Conservation (phyloP, 495 filamentous ascomycete genomes). For the Hapsidospora chrysogenum region DNA sequence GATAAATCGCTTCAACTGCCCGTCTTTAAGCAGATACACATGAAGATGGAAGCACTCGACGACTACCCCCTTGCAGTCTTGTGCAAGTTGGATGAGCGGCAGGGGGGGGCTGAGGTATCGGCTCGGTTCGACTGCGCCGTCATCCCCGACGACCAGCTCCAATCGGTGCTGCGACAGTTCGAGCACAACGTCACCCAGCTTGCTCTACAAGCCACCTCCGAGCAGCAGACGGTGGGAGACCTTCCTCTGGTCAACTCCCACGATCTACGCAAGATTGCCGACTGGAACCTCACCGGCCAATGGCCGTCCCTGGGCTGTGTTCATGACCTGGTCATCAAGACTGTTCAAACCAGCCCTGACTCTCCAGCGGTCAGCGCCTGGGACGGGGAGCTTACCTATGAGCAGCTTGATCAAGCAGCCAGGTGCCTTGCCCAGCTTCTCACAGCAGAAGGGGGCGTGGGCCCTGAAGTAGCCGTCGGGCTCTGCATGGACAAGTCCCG, state of each 20-base stretch:
- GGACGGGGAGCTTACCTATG: constrained; percentile 44
- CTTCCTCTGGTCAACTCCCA: background rate
- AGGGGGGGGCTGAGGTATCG: background rate
- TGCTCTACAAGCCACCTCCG: background rate
- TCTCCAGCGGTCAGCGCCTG: constrained; percentile 22
- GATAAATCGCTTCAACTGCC: background rate
- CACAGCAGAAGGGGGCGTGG: constrained; percentile 20
- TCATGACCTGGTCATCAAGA: background rate
- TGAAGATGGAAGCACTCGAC: background rate
- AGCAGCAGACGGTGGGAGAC: background rate
- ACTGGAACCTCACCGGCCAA: background rate
- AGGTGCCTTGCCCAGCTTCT: constrained; percentile 29
- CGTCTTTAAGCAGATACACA: background rate
- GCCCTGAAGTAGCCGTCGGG: constrained; percentile 26
- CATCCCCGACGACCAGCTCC: constrained; percentile 6
- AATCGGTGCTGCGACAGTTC: constrained; percentile 7
- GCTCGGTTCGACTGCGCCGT: constrained; percentile 4
- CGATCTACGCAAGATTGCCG: background rate
- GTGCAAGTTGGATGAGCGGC: background rate
- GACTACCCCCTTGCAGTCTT: background rate
- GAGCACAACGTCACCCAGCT: constrained; percentile 3
- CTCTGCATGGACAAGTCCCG: constrained; percentile 41
- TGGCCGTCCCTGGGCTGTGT: background rate
- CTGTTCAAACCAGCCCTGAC: background rate
- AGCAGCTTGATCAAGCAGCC: constrained; percentile 31